These are phyloP conservation scores for Penicillium sp. DNA, from an alignment of 2,329 filamentous ascomycete genomes.

Conservation along the genomic window DNA sequence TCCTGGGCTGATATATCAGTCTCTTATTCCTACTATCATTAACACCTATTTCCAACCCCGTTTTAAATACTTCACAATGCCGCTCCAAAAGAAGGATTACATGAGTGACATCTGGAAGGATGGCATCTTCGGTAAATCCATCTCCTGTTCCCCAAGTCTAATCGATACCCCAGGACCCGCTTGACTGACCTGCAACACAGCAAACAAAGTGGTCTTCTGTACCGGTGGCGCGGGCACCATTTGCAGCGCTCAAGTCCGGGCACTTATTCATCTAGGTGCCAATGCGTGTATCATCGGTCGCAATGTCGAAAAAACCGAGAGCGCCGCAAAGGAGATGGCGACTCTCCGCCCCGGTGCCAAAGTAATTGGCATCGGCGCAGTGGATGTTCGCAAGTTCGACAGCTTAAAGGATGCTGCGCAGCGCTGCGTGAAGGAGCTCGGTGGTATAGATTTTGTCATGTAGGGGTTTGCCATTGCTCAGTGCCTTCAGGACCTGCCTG, in stretches of 20 bases:
- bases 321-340: conserved; percentile 76
- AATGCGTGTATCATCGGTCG: conserved; percentile 93
- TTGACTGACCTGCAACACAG: conserved; percentile 45
- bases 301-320: conserved; percentile 83
- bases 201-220: conserved; percentile 87
- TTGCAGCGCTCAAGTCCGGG: conserved; percentile 89
- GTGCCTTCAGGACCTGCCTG: background rate
- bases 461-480: conserved; percentile 43
- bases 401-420: conserved; percentile 72
- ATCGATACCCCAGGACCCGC: background rate
- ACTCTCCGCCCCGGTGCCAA: conserved; percentile 74
- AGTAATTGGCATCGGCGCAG: conserved; percentile 77
- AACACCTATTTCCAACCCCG: background rate
- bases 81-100: conserved; percentile 63
- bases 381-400: conserved; percentile 71
- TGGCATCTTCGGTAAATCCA: conserved; percentile 72
- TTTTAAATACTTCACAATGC: background rate
- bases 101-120: conserved; percentile 82
- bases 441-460: conserved; percentile 90
- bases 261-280: conserved; percentile 85
- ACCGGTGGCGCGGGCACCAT: conserved; percentile 93
- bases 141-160: background rate
- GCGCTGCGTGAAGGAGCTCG: conserved; percentile 76
- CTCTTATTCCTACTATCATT: background rate
- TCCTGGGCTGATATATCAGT: background rate